Evolutionary conservation across 768 basidiomycete species (phyloP).

Genomic region (Termitomyces titanicus): DNA sequence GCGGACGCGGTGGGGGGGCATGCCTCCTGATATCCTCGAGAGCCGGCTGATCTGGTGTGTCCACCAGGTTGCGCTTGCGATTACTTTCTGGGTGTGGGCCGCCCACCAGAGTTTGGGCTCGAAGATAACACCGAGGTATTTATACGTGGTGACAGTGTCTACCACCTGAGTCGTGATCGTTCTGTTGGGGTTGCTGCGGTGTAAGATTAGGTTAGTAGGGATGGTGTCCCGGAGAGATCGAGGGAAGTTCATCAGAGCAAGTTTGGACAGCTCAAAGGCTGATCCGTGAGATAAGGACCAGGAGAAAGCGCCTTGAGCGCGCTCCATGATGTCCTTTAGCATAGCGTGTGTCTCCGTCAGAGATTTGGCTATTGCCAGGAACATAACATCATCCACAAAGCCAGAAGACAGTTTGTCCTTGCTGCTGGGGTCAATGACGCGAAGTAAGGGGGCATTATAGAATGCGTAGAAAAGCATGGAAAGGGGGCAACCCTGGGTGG

Average conservation of each 20-base stretch:
- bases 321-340: constrained; percentile 23
- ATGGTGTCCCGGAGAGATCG: background rate
- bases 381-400: constrained; percentile 14
- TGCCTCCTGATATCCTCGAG: background rate
- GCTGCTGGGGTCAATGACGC: background rate
- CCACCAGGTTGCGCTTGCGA: background rate
- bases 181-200: background rate
- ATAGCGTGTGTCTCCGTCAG: constrained; percentile 18
- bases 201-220: background rate
- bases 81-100: constrained; percentile 8
- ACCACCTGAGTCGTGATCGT: background rate
- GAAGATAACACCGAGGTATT: background rate
- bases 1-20: background rate
- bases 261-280: constrained; percentile 27
- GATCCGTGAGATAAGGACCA: constrained; percentile 27
- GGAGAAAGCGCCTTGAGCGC: constrained; percentile 16
- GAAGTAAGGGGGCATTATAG: constrained; percentile 22
- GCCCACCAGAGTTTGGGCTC: constrained; percentile 5
- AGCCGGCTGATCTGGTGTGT: background rate
- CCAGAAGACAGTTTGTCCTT: background rate
- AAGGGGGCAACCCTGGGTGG: constrained; percentile 23
- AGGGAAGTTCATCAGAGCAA: constrained; percentile 23
- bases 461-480: constrained; percentile 24
- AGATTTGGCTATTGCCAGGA: constrained; percentile 19
- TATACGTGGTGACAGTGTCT: background rate